Evolutionary conservation across 1,284 basidiomycete genomes (phyloP), one percentile per base, ranked within the genome.

Genomic region (Sanghuangporus baumii): DNA sequence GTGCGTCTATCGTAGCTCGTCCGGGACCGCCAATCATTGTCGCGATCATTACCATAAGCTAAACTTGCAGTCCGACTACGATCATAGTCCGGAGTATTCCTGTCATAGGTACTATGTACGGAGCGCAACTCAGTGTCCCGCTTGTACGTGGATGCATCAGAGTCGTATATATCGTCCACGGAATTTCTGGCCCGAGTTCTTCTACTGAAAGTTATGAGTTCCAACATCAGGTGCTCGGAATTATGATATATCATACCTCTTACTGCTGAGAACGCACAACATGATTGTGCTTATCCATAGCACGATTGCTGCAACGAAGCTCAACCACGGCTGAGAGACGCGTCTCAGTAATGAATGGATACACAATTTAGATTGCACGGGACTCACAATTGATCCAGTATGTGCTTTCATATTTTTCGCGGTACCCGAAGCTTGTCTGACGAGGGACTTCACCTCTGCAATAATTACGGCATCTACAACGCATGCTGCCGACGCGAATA

Each of bases 401-500:
- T 47, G 31, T 20, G 56, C 62, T 18, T 41, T 52, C 34, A 55
- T 58, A 58, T 62, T 52, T 14, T 37, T 34, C 11, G 26, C 41
- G 31, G 55, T 46, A 36, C 46, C 36, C 7, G 43, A 34, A 18
- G 55, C 57, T 38, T 54, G 16, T 12, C 55, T 57, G 41, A 57
- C 63, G 23, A 41, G 54, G 1, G 26, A 2, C 55, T 61, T 47
- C 4, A 57, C 38, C 18, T 47, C 41, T n/a, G 26, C 31, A 37
- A 64, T 37, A 50, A 61, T 52, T 18, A 61, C 38, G 6, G 57
- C 26, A 31, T 60, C 59, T 43, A 61, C n/a, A 23, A 61, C 36
- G 59, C 58, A 64, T 48, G 57, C 38, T 6, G 55, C 41, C 26
- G 36, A 34, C 12, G 46, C 38, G 40, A 41, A 20, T 26, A 58